Base-by-base conservation (phyloP, 768 basidiomycete species). In the Lactarius hengduanensis region DNA sequence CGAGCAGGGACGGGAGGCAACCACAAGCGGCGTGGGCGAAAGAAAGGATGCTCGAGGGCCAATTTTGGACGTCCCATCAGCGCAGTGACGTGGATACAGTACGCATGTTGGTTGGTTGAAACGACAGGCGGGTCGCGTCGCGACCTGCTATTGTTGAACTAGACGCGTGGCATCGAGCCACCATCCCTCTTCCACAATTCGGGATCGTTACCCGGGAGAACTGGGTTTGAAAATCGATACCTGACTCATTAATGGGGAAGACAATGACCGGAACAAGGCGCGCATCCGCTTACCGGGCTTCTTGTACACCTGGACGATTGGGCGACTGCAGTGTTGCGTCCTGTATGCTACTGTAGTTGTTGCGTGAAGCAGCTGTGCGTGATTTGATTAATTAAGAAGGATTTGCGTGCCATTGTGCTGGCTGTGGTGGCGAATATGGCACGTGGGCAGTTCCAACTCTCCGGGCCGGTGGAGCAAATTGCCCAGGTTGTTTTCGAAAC, bases 171-270 rank as follows among this genome's bases (percentile, higher is more conserved):
- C 10, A 38, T 38, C 13, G 36, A 38, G 36, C 15, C 38, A n/a
- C 8, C 45, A 57, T 32, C 18, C n/a, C 40, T 22, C 9, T 4
- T 45, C 41, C 36, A 13, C 11, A 20, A 32, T 22, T n/a, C 59
- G 45, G 20, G 20, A 13, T 43, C 16, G n/a, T 28, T 13, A 13
- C 20, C 50, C 16, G 45, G n/a, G 28, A 28, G 22, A 40, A 38
- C 59, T 56, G 54, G 54, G 59, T 56, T 65, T 47, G 22, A 65
- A 65, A 61, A 40, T n/a, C 15, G 38, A 60, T 11, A 60, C 20
- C 9, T 38, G 60, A n/a, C n/a, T 10, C 28, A 32, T 32, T 13
- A 47, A 65, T 53, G 45, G 34, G 60, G 45, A 61, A 43, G 57
- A 66, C 60, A 62, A 65, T 32, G 43, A 38, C 36, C 11, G 36